A percentile compares a stretch with the other conserved stretches of the same genome.
Conservation (phyloP, 257 asterid genomes). For the Verbena officinalis region DNA sequence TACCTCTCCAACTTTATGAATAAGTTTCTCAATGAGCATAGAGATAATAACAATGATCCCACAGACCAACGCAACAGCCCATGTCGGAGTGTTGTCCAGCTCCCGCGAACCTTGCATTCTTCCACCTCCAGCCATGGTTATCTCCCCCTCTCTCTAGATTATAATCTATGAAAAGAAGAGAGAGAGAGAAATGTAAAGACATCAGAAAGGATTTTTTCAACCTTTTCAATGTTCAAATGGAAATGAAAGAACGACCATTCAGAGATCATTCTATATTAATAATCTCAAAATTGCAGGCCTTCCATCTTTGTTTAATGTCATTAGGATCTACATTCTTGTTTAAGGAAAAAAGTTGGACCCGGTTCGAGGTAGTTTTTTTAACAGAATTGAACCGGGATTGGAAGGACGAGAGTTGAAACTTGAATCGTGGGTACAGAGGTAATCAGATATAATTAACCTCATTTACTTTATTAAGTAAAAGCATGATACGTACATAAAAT, state of each 20-base stretch:
- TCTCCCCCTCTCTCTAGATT: background rate
- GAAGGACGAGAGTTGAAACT: slow-evolving; percentile 31
- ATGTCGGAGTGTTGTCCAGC: slow-evolving; percentile 58
- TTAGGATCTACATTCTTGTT: background rate
- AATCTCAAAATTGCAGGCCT: background rate
- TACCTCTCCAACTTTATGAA: slow-evolving; percentile 53
- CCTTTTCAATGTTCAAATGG: slow-evolving; percentile 2
- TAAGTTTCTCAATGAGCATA: slow-evolving; percentile 48
- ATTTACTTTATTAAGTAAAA: too few species aligned
- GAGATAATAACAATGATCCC: slow-evolving; percentile 56
- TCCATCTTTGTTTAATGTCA: background rate
- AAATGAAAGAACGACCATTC: slow-evolving; percentile 5
- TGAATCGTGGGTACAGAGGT: background rate
- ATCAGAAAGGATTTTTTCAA: background rate
- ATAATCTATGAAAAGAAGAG: slow-evolving; percentile 3
- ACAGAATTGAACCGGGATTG: slow-evolving; percentile 41
- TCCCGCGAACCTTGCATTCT: slow-evolving; percentile 28
- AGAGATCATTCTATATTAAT: background rate
- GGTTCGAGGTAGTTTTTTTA: slow-evolving; percentile 32
- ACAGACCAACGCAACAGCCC: slow-evolving; percentile 69
- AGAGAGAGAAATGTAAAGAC: background rate
- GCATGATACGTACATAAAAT: too few species aligned
- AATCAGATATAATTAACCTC: too few species aligned
- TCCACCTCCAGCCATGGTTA: slow-evolving; percentile 30
- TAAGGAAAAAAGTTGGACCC: slow-evolving; percentile 9